Conservation (phyloP, 2,329 filamentous ascomycete species). For the Orbilia ellipsospora region DNA sequence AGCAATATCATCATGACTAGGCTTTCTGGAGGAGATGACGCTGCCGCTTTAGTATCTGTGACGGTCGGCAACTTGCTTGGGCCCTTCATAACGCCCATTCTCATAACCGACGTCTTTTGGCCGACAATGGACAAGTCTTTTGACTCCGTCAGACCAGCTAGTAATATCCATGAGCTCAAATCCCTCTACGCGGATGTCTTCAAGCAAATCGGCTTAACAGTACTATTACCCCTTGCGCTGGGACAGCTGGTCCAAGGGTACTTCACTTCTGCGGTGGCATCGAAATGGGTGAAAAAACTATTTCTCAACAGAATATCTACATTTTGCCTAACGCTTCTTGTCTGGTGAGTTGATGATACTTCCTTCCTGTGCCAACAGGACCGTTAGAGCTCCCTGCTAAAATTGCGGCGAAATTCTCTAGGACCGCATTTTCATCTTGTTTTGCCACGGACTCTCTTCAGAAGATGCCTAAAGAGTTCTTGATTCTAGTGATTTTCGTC, state of each 20-base stretch:
- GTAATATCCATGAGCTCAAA: conserved; percentile 64
- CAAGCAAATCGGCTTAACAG: conserved; percentile 74
- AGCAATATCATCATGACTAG: conserved; percentile 81
- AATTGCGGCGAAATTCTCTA: conserved; percentile 54
- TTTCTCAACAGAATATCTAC: conserved; percentile 67
- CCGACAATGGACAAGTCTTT: conserved; percentile 67
- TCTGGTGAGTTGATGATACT: conserved; percentile 63
- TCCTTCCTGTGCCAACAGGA: not conserved
- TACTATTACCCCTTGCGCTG: conserved; percentile 72
- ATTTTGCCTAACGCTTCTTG: conserved; percentile 65
- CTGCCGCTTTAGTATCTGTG: conserved; percentile 74
- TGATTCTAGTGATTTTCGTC: conserved; percentile 75
- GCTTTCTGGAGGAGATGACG: conserved; percentile 74
- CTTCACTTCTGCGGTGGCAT: conserved; percentile 67
- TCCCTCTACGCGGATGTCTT: conserved; percentile 75
- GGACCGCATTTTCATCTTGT: conserved; percentile 75
- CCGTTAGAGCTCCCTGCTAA: not conserved
- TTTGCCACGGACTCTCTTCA: conserved; percentile 74
- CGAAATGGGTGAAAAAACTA: conserved; percentile 68
- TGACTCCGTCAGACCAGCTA: conserved; percentile 68
- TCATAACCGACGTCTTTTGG: conserved; percentile 71
- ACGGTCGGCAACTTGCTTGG: conserved; percentile 77
- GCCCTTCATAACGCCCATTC: conserved; percentile 73
- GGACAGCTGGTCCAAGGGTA: conserved; percentile 71
- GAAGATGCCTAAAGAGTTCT: conserved; percentile 69